A percentile compares a stretch with the other conserved stretches of the same genome.
phyloP scores from a whole-genome alignment of 257 asterid species.

The Rubia yunnanensis region DNA sequence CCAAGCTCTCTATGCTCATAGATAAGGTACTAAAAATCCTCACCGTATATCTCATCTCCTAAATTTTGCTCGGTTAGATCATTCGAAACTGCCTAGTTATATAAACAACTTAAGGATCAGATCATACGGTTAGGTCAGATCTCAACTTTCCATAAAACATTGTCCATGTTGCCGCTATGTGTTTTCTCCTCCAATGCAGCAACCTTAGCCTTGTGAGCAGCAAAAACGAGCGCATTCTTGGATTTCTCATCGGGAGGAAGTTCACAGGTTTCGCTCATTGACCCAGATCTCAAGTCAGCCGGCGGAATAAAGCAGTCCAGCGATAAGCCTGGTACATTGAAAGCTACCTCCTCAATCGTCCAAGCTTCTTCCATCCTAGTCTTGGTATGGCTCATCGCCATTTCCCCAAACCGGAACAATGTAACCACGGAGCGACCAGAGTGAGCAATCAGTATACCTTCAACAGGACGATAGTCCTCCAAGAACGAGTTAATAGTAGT shows the following conservation, averaged over 20 bases:
- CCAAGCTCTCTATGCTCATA: conserved; percentile 21
- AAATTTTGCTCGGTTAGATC: conserved; percentile 19
- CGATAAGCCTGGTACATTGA: conserved; percentile 83
- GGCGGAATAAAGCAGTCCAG: conserved; percentile 95
- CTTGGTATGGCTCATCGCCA: conserved; percentile 87
- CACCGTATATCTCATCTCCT: conserved; percentile 13
- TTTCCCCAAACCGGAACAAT: conserved; percentile 92
- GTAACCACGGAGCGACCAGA: conserved; percentile 88
- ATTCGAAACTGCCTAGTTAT: conserved; percentile 21
- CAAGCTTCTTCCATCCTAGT: conserved; percentile 99
- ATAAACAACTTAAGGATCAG: conserved; percentile 18
- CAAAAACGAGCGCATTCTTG: conserved; percentile 26
- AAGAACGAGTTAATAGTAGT: conserved; percentile 82
- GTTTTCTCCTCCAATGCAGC: conserved; percentile 60
- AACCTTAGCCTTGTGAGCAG: conserved; percentile 46
- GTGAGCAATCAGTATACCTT: conserved; percentile 96
- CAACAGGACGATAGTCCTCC: conserved; percentile 76
- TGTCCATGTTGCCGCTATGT: conserved; percentile 31
- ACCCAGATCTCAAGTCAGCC: conserved; percentile 66
- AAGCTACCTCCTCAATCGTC: conserved; percentile 93
- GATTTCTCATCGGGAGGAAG: conserved; percentile 66
- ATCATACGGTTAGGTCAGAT: conserved; percentile 35
- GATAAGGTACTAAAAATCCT: conserved; percentile 14
- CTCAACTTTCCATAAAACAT: conserved; percentile 56
- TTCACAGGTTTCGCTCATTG: conserved; percentile 66